Percentiles rank a stretch among this genome's conserved stretches.
Evolutionary conservation across 2,329 filamentous ascomycete genomes (phyloP).

Genomic region (Sclerotinia spermophila): DNA sequence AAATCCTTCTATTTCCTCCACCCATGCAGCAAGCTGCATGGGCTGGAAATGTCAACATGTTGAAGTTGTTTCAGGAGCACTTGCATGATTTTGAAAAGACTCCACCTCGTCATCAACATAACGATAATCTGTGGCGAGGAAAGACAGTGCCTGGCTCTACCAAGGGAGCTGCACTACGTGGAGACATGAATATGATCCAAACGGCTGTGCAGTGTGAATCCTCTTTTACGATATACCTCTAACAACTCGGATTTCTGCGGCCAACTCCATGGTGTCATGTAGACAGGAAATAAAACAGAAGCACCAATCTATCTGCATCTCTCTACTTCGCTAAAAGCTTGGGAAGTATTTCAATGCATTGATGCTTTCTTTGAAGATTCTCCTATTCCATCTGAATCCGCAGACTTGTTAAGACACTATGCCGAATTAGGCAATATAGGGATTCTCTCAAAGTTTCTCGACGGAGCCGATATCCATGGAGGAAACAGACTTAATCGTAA

Average conservation of each 20-base stretch:
- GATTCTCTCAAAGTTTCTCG: background rate
- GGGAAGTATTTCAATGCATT: background rate
- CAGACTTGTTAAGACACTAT: background rate
- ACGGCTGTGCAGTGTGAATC: background rate
- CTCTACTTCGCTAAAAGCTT: background rate
- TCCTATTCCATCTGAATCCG: background rate
- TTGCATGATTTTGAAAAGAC: background rate
- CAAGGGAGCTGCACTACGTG: too few species aligned
- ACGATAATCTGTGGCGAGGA: background rate
- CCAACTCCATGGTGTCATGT: background rate
- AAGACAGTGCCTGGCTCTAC: background rate
- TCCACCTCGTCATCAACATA: background rate
- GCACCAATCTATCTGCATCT: background rate
- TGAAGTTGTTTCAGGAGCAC: background rate
- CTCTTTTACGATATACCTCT: background rate
- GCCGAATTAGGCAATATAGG: background rate
- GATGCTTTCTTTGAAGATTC: background rate
- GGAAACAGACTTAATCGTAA: background rate
- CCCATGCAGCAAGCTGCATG: background rate
- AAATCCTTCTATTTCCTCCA: background rate
- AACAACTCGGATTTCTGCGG: too few species aligned
- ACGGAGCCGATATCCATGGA: background rate
- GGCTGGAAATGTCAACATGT: background rate
- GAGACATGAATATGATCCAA: background rate
- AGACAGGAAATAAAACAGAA: background rate